Evolutionary conservation across 2,329 filamentous ascomycete genomes (phyloP), one percentile per base, ranked within the genome.

Genomic region (Sclerotinia trifoliorum): DNA sequence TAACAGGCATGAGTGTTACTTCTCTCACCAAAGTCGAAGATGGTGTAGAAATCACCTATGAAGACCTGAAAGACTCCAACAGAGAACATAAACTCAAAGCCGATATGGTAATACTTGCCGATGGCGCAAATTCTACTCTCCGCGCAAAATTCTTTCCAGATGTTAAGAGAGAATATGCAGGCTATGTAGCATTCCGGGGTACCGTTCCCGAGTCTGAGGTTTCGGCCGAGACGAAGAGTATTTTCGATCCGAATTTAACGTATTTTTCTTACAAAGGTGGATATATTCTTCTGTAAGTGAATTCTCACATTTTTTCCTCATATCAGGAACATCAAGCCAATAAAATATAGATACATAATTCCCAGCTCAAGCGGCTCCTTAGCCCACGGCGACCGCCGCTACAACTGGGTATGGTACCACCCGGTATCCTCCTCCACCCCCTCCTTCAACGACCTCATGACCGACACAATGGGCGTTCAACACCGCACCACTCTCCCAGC

Each of bases 351-450:
- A 58, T 82, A 82, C 70, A 74, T 81, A 29, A 81, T 82, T 52
- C 81, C 81, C 0, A 79, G 80, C 0, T 67, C 73, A 26, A 72
- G 78, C 66, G 81, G 81, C 2, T 77, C 76, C 2, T 71, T 81
- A 6, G 75, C 79, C 58, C 78, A 75, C 0, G 81, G 80, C 3
- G 68, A 78, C 26, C 77, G 81, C 0, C 78, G 80, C 19, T 77
- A 82, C 64, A 83, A 82, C 71, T 82, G 79, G 73, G 81, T 83
- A 21, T 83, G 80, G 75, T 83, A 83, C 71, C 77, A 77, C 68
- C 81, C 81, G 66, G 57, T 70, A 26, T n/a, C 62, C 7, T 51
- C 44, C 17, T 26, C 42, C 46, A 73, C 72, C 2, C 39, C 52
- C 49, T 72, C 74, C 51, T 75, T 72, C 68, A 69, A 68, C 5